A percentile compares a stretch with the other conserved stretches of the same genome.
phyloP scores from a whole-genome alignment of 352 stramenopile species.

The Phytophthora pisi region DNA sequence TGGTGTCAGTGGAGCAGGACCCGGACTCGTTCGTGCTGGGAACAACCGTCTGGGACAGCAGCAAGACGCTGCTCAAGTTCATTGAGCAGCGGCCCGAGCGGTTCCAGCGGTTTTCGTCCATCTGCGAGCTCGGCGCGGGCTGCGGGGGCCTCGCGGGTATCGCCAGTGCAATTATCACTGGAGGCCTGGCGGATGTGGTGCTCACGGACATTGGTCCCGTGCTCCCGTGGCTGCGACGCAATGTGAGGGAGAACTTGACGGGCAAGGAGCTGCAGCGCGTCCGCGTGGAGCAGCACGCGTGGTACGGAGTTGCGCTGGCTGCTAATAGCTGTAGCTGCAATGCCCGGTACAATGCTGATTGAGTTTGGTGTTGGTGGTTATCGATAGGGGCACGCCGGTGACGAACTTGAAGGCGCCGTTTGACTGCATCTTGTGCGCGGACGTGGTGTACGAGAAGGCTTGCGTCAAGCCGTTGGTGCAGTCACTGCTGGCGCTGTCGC shows the following conservation, averaged over 20 bases:
- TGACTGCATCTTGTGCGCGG: slow-evolving; percentile 81
- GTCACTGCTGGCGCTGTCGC: slow-evolving; percentile 75
- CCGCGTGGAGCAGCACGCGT: slow-evolving; percentile 62
- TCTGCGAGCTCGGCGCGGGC: slow-evolving; percentile 79
- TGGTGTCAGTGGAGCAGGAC: slow-evolving; percentile 72
- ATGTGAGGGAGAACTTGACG: slow-evolving; percentile 68
- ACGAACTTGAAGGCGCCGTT: slow-evolving; percentile 64
- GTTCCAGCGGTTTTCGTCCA: slow-evolving; percentile 69
- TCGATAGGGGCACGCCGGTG: slow-evolving; percentile 61
- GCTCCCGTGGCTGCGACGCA: slow-evolving; percentile 77
- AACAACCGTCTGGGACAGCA: slow-evolving; percentile 86
- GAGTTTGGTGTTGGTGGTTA: slow-evolving; percentile 4
- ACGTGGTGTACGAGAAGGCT: slow-evolving; percentile 85
- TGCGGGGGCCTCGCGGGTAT: slow-evolving; percentile 79
- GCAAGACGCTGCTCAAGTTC: slow-evolving; percentile 87
- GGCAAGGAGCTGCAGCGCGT: slow-evolving; percentile 64
- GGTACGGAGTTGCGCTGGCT: slow-evolving; percentile 21
- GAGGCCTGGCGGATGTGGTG: slow-evolving; percentile 64
- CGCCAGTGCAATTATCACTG: slow-evolving; percentile 67
- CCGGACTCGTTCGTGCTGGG: slow-evolving; percentile 84
- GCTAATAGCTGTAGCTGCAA: not conserved
- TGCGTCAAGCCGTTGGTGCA: slow-evolving; percentile 79
- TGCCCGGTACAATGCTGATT: slow-evolving; percentile 2
- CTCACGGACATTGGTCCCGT: slow-evolving; percentile 82
- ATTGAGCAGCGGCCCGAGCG: slow-evolving; percentile 62